Evolutionary conservation across 345 rosid species (phyloP).

Genomic region (Raphanus raphanistrum): DNA sequence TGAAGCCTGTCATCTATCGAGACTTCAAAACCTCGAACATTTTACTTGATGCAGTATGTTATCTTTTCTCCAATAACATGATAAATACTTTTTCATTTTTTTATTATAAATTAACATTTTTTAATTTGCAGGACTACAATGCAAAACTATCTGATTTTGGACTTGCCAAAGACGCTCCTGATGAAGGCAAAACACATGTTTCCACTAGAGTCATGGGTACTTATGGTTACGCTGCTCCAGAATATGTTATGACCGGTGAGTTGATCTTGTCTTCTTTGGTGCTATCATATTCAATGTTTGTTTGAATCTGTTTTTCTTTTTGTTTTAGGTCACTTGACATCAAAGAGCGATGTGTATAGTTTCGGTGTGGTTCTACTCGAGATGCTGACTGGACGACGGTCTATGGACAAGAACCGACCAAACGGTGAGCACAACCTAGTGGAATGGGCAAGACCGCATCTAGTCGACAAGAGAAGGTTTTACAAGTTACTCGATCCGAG

Average conservation of each 20-base stretch:
- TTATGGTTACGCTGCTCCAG: conserved; percentile 97
- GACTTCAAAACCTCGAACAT: conserved; percentile 87
- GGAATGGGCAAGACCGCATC: conserved; percentile 85
- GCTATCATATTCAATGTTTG: neutral
- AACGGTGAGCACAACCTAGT: conserved; percentile 79
- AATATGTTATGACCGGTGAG: conserved; percentile 98
- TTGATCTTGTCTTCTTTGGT: neutral
- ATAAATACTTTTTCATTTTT: neutral
- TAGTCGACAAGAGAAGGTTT: conserved; percentile 73
- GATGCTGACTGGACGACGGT: conserved; percentile 73
- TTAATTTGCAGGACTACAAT: conserved; percentile 74
- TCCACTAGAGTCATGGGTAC: conserved; percentile 99
- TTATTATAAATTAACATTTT: neutral
- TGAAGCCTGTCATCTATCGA: conserved; percentile 75
- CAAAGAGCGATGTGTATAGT: conserved; percentile 83
- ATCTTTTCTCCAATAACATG: conserved; percentile 10
- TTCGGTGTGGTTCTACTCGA: conserved; percentile 82
- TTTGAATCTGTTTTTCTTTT: conserved; percentile 14
- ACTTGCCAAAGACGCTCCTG: conserved; percentile 98
- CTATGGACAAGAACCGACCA: conserved; percentile 82
- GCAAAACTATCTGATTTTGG: conserved; percentile 98
- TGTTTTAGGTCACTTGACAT: conserved; percentile 73
- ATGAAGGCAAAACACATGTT: conserved; percentile 97
- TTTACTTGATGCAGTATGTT: conserved; percentile 67
- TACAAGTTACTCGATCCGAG: conserved; percentile 76